phyloP scores from a whole-genome alignment of 1,284 basidiomycete genomes.

The Caloboletus inedulis region DNA sequence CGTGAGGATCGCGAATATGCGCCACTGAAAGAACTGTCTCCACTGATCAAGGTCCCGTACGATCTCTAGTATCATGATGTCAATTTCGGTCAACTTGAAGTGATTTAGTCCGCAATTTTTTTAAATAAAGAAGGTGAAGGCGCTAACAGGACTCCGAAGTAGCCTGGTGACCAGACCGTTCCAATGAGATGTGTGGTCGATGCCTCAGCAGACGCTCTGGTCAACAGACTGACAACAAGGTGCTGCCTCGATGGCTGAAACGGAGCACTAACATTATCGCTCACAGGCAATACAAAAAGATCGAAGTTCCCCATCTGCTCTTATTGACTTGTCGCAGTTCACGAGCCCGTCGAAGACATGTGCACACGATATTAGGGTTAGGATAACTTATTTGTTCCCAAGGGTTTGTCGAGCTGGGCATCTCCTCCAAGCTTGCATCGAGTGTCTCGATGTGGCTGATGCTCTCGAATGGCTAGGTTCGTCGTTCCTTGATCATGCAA shows the following conservation, averaged over 20 bases:
- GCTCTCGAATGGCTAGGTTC: not conserved
- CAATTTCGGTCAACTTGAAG: not conserved
- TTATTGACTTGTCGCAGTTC: not conserved
- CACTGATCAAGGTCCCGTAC: not conserved
- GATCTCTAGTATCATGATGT: not conserved
- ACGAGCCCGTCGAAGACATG: not conserved
- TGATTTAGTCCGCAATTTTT: not conserved
- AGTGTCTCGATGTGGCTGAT: not conserved
- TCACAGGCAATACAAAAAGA: not conserved
- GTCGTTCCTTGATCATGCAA: not conserved
- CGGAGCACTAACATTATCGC: not conserved
- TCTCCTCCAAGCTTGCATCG: not conserved
- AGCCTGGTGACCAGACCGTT: not conserved
- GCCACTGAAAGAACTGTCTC: not conserved
- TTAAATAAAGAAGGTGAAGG: not conserved
- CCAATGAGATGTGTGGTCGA: too few species aligned
- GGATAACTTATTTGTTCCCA: not conserved
- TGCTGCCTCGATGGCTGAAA: not conserved
- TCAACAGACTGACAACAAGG: not conserved
- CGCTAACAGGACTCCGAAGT: not conserved
- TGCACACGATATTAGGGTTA: not conserved
- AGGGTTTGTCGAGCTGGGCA: not conserved
- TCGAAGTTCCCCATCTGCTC: not conserved
- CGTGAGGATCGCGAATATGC: slow-evolving; percentile 11
- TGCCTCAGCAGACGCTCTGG: too few species aligned